Conservation (phyloP, 257 asterid species). For the Thymus mandschuricus region DNA sequence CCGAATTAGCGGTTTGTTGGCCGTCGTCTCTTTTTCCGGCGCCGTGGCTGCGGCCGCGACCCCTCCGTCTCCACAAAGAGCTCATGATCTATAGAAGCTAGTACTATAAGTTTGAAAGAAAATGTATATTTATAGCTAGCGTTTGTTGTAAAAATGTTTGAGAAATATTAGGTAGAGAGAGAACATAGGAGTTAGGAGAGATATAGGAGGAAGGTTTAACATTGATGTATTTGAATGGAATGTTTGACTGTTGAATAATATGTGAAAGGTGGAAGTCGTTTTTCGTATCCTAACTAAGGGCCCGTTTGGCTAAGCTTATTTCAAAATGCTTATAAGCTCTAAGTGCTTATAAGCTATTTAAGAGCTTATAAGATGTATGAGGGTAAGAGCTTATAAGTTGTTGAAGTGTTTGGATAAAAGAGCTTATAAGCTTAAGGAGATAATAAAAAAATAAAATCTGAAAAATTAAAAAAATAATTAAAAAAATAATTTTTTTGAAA, state of each 20-base stretch:
- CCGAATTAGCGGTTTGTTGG: neutral
- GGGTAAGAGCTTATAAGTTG: too few relatives aligned
- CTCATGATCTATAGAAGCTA: constrained; percentile 21
- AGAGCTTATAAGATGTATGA: too few relatives aligned
- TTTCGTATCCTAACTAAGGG: constrained; percentile 15
- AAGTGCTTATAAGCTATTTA: too few relatives aligned
- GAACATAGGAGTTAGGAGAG: constrained; percentile 31
- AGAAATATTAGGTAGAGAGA: constrained; percentile 37
- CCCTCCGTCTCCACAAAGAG: constrained; percentile 47
- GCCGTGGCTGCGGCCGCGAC: constrained; percentile 4
- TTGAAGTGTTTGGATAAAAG: too few relatives aligned
- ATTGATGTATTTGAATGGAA: constrained; percentile 33
- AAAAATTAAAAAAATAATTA: too few relatives aligned
- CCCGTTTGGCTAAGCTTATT: too few relatives aligned
- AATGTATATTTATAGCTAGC: neutral
- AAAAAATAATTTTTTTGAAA: too few relatives aligned
- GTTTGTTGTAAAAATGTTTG: neutral
- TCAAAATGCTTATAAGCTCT: too few relatives aligned
- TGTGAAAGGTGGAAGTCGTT: constrained; percentile 26
- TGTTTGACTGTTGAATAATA: constrained; percentile 44
- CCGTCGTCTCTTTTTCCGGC: constrained; percentile 28
- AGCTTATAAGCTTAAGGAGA: too few relatives aligned
- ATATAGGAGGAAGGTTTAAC: constrained; percentile 29
- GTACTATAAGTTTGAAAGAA: neutral
- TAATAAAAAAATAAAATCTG: too few relatives aligned